These are phyloP conservation scores for Erucastrum elatum DNA, from an alignment of 345 rosid species.

Conservation along the genomic window DNA sequence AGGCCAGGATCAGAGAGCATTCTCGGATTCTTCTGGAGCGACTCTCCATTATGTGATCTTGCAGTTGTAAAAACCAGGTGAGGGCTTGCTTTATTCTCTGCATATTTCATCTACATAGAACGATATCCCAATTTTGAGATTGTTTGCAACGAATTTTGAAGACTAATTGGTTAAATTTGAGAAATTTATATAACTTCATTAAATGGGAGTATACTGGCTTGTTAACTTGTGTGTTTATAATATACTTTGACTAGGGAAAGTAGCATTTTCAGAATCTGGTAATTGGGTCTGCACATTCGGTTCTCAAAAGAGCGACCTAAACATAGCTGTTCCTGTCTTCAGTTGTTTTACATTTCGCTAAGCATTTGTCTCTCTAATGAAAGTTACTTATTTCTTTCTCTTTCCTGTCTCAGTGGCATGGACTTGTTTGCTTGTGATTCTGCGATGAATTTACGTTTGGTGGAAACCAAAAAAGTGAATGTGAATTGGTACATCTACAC, in stretches of 20 bases:
- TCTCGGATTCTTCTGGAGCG: constrained; percentile 96
- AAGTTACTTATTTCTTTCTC: constrained; percentile 3
- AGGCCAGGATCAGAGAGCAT: constrained; percentile 78
- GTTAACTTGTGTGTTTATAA: too few relatives aligned
- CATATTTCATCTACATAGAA: constrained; percentile 5
- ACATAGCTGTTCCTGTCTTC: constrained; percentile 14
- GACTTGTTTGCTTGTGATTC: constrained; percentile 74
- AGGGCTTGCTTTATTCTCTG: constrained; percentile 23
- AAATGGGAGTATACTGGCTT: too few relatives aligned
- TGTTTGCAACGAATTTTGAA: constrained; percentile 15
- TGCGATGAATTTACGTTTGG: constrained; percentile 64
- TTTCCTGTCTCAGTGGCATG: constrained; percentile 64
- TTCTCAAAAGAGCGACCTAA: constrained; percentile 2
- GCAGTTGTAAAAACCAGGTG: constrained; percentile 94
- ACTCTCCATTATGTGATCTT: constrained; percentile 81
- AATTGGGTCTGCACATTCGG: neutral
- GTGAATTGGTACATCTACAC: constrained; percentile 89
- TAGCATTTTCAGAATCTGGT: too few relatives aligned
- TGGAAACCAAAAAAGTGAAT: constrained; percentile 71
- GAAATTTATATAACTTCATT: neutral
- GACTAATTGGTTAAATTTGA: constrained; percentile 5
- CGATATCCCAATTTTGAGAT: constrained; percentile 2
- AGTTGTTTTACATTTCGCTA: neutral
- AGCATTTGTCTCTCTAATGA: neutral
- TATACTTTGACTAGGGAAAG: too few relatives aligned